phyloP scores from a whole-genome alignment of 352 stramenopile species.

The Globisporangium carolinianum region DNA sequence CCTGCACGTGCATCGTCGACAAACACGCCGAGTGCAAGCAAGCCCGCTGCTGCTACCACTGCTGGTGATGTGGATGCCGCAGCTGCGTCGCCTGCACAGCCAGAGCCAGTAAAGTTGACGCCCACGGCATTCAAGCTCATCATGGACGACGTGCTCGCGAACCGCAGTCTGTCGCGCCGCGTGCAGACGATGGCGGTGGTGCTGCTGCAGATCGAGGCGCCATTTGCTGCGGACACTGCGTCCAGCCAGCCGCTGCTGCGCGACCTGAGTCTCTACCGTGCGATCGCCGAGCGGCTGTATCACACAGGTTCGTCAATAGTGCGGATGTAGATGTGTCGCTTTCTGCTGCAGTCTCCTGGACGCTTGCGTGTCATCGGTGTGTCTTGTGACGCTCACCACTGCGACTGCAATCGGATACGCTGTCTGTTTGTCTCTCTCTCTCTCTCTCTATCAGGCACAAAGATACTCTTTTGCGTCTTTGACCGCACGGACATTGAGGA shows the following conservation, averaged over 20 bases:
- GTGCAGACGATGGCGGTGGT: constrained; percentile 64
- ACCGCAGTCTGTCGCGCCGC: constrained; percentile 42
- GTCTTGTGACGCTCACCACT: neutral
- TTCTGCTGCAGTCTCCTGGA: too few relatives aligned
- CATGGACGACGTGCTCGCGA: constrained; percentile 32
- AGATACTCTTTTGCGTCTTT: constrained; percentile 65
- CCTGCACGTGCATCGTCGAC: constrained; percentile 10
- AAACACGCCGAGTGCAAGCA: constrained; percentile 3
- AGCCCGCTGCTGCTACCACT: neutral
- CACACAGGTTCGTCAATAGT: constrained; percentile 25
- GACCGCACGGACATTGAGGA: constrained; percentile 63
- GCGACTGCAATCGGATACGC: neutral
- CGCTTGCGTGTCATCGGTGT: too few relatives aligned
- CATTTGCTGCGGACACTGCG: constrained; percentile 20
- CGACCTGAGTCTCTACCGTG: constrained; percentile 27
- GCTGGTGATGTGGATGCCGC: too few relatives aligned
- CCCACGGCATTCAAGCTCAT: constrained; percentile 32
- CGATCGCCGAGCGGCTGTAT: constrained; percentile 31
- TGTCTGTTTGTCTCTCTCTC: neutral
- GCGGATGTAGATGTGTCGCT: neutral
- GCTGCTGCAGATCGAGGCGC: constrained; percentile 32
- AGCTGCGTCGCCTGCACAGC: too few relatives aligned
- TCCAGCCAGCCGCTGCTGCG: constrained; percentile 17
- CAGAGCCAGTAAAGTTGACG: constrained; percentile 12
- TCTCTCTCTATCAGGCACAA: constrained; percentile 22